Percentiles rank a stretch among this genome's conserved stretches.
Conservation (phyloP, 257 asterid genomes). For the Solanum chiquidenum region DNA sequence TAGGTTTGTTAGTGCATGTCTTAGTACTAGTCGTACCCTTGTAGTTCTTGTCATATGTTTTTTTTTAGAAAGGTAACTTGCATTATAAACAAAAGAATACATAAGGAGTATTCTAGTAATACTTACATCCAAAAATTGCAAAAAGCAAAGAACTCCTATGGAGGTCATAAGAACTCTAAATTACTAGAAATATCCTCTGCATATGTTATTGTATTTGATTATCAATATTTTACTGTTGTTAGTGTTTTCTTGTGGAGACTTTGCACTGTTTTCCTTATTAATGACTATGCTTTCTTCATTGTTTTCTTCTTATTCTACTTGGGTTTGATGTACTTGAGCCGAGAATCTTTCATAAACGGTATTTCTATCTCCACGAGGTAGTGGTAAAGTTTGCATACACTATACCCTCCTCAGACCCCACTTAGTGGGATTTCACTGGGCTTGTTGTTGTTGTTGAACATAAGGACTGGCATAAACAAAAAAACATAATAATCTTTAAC, state of each 20-base stretch:
- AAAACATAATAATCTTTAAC: not conserved
- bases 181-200: not conserved
- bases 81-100: too few relatives aligned
- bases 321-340: not conserved
- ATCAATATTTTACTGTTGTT: not conserved
- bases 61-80: too few relatives aligned
- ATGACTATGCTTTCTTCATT: not conserved
- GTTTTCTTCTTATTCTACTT: not conserved
- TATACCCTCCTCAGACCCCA: not conserved
- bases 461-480: not conserved
- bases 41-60: not conserved
- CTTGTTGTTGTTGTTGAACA: not conserved
- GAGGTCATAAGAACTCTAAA: too few relatives aligned
- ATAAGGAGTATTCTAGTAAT: too few relatives aligned
- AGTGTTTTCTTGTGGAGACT: not conserved
- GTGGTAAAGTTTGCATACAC: not conserved
- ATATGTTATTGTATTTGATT: not conserved
- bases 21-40: not conserved
- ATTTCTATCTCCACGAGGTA: not conserved
- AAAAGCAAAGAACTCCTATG: too few relatives aligned
- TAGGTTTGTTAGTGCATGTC: not conserved
- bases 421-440: not conserved
- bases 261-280: not conserved
- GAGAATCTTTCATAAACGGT: not conserved
- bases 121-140: too few relatives aligned